Base-by-base conservation (phyloP, 106 monocot genomes). In the Hemerocallis citrina region DNA sequence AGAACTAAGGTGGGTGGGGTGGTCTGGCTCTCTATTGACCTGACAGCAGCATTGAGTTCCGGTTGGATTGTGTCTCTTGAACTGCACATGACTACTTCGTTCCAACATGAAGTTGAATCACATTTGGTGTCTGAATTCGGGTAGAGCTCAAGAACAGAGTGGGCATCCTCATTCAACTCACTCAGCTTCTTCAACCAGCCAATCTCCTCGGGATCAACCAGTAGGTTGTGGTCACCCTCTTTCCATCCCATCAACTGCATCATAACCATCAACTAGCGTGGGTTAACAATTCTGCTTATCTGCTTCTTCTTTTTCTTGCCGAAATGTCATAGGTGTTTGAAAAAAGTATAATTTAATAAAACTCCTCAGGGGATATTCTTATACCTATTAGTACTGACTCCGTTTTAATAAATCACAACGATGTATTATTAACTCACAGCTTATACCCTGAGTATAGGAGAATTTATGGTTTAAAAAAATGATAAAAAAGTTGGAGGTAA, bases 221-320 rank as follows among this genome's bases (percentile, higher is more conserved):
- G 77, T 56, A 93, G 32, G 57, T 37, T 67, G 70, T 75, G 85
- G 29, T 42, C 65, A 0, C 79, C 82, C 15, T 85, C 85, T 62
- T 93, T 93, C 89, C 93, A 85, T 15, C 62, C 93, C 54, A 93
- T 85, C 9, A 93, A 55, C 93, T 89, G 89, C 34, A 35, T 19
- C 11, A 57, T 31, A 6, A 52, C 12, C 19, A 25, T 25, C 24
- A 28, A 52, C 15, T 3, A 5, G n/a, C n/a, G n/a, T n/a, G n/a
- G n/a, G n/a, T n/a, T n/a, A n/a, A n/a, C n/a, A n/a, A n/a, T n/a
- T n/a, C n/a, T n/a, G n/a, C n/a, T n/a, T n/a, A n/a, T n/a, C n/a
- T n/a, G n/a, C n/a, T n/a, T n/a, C n/a, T n/a, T n/a, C n/a, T n/a
- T n/a, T n/a, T n/a, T n/a, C n/a, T n/a, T n/a, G n/a, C n/a, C n/a